These are phyloP conservation scores for Boletellus sp. DNA, from an alignment of 1,284 basidiomycete species.

Conservation along the genomic window DNA sequence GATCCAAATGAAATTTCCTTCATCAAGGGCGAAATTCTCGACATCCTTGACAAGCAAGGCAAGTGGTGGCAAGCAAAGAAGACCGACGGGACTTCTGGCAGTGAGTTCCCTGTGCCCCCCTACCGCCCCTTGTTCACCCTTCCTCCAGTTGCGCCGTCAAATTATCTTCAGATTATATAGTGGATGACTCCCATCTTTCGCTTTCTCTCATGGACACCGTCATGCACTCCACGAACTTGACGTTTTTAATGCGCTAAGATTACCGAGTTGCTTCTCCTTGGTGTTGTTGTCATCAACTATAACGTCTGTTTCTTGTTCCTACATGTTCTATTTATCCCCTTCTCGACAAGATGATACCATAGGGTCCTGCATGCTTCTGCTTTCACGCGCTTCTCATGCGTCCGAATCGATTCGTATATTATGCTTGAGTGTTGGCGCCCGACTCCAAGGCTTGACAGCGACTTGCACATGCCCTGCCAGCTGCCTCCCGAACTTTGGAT, in stretches of 20 bases:
- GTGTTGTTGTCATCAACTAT: conserved; percentile 30
- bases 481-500: conserved; percentile 53
- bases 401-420: conserved; percentile 1
- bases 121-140: conserved; percentile 15
- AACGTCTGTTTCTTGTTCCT: conserved; percentile 23
- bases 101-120: conserved; percentile 44
- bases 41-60: conserved; percentile 90
- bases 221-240: conserved; percentile 31
- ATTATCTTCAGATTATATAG: conserved; percentile 74
- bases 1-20: conserved; percentile 98
- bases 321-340: conserved; percentile 27
- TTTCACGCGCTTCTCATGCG: conserved; percentile 6
- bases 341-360: conserved; percentile 33
- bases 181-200: conserved; percentile 14
- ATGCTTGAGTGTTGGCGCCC: conserved; percentile 1
- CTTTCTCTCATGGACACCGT: conserved; percentile 16
- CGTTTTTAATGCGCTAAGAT: conserved; percentile 27
- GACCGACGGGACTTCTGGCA: conserved; percentile 77
- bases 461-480: conserved; percentile 9
- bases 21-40: conserved; percentile 88
- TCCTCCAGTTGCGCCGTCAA: conserved; percentile 70
- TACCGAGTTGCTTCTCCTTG: conserved; percentile 15
- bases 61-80: conserved; percentile 97
- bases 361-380: conserved; percentile 14
- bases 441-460: neutral